Base-by-base conservation (phyloP, 192 early-diverging fungal species). In the Oehlia diaphana region DNA sequence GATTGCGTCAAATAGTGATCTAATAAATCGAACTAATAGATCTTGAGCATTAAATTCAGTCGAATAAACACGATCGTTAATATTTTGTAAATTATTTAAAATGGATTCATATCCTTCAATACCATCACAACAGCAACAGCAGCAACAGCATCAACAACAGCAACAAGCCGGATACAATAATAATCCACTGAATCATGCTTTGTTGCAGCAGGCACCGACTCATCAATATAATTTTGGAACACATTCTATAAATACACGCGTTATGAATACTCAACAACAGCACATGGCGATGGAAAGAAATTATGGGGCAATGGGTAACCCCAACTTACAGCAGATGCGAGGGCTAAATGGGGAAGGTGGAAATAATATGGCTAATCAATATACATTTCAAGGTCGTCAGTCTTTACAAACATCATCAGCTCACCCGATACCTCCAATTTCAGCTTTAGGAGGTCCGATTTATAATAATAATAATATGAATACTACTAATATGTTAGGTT, bases 41-140 rank as follows among this genome's bases (percentile, higher is more conserved):
- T 19, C 16, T 58, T 58, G 19, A 21, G 19, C 53, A 21, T 19
- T 58, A 58, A 58, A 58, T 19, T 58, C 53, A 47, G 10, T 47
- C 44, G 44, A 47, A 47, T 47, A 47, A 47, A 47, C 44, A 47
- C 44, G 44, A 47, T 47, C 9, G 44, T 47, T 47, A 47, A 47
- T 47, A 47, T 47, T 47, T 47, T 47, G 44, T 9, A 58, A 58
- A 58, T 58, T 19, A 21, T 58, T 58, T 19, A 26, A 47, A 3
- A 76, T 76, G 74, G 74, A 76, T 76, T 63, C 74, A 35, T 76
- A 76, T 42, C 14, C 58, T 63, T 64, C 58, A 26, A n/a, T 76
- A 39, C 74, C 61, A 47, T 42, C 31, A 26, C 26, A 26, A 26
- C 26, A 26, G 26, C 26, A 26, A 26, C 26, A 26, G 26, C 26